Evolutionary conservation across 345 rosid species (phyloP).

Genomic region (Eucalyptus virginea): DNA sequence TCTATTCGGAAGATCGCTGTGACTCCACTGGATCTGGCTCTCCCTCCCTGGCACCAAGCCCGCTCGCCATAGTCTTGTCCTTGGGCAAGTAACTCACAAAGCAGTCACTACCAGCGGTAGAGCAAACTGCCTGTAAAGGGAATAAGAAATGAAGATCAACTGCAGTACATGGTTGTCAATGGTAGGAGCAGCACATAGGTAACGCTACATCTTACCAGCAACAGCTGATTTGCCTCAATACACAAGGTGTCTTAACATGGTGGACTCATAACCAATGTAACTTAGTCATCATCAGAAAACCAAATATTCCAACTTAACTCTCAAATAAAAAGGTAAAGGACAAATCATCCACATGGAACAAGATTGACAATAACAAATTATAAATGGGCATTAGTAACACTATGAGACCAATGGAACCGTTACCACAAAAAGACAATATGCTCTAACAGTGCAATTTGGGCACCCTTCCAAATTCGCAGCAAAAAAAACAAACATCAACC

Average conservation of each 20-base stretch:
- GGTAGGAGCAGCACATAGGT: not conserved
- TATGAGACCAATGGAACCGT: not conserved
- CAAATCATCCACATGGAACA: not conserved
- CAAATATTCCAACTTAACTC: not conserved
- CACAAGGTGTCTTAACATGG: not conserved
- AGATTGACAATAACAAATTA: not conserved
- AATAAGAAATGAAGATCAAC: not conserved
- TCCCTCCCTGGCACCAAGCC: too few relatives aligned
- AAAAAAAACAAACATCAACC: too few relatives aligned
- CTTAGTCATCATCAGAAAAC: not conserved
- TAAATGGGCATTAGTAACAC: not conserved
- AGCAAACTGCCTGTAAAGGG: not conserved
- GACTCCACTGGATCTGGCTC: too few relatives aligned
- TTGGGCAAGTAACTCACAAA: too few relatives aligned
- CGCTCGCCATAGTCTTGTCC: too few relatives aligned
- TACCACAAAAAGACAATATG: too few relatives aligned
- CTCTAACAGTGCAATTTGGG: too few relatives aligned
- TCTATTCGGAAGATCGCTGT: fast-evolving
- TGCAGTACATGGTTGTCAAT: not conserved
- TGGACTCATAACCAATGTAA: not conserved
- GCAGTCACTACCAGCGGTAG: not conserved
- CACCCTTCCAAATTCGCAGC: too few relatives aligned
- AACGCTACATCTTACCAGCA: not conserved
- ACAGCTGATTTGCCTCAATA: not conserved
- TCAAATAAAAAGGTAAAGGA: not conserved